Evolutionary conservation across 1,139 yeast species (phyloP).

Genomic region (Lodderomyces elongisporus): DNA sequence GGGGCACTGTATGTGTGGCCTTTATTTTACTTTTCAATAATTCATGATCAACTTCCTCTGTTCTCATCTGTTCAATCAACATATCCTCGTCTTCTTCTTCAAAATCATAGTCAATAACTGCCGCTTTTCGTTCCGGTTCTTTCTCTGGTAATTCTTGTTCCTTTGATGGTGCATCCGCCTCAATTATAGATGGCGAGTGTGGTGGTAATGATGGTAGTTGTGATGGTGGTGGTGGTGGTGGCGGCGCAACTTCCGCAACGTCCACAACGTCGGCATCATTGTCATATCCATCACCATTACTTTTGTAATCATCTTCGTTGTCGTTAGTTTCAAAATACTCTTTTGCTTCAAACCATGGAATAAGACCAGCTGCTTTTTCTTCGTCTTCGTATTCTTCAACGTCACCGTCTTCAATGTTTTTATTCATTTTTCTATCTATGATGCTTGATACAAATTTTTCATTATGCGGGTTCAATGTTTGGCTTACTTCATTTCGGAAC

Average conservation of each 20-base stretch:
- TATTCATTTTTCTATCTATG: slow-evolving; percentile 1
- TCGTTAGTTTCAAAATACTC: slow-evolving; percentile 12
- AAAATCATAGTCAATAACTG: slow-evolving; percentile 53
- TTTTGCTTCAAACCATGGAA: slow-evolving; percentile 46
- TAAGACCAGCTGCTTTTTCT: slow-evolving; percentile 47
- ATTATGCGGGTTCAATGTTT: slow-evolving; percentile 13
- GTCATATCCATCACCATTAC: slow-evolving; percentile 8
- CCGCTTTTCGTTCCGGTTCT: slow-evolving; percentile 15
- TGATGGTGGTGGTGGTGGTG: background rate
- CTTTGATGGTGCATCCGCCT: slow-evolving; percentile 11
- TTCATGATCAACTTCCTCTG: slow-evolving; percentile 71
- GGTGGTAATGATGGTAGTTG: too few species aligned
- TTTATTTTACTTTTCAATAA: slow-evolving; percentile 50
- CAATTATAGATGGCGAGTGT: too few species aligned
- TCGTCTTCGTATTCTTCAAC: slow-evolving; percentile 19
- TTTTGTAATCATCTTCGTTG: slow-evolving; percentile 1
- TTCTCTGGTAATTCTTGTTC: slow-evolving; percentile 17
- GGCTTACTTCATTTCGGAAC: slow-evolving; percentile 23
- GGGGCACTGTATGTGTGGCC: slow-evolving; percentile 19
- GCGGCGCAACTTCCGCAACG: slow-evolving; percentile 10
- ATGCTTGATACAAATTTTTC: slow-evolving; percentile 10
- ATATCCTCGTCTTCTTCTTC: slow-evolving; percentile 75
- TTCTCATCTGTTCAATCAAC: slow-evolving; percentile 53
- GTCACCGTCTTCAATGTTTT: slow-evolving; percentile 1
- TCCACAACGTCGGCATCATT: too few species aligned